These are phyloP conservation scores for Coprinopsis sp. DNA, from an alignment of 768 basidiomycete genomes.

Conservation along the genomic window DNA sequence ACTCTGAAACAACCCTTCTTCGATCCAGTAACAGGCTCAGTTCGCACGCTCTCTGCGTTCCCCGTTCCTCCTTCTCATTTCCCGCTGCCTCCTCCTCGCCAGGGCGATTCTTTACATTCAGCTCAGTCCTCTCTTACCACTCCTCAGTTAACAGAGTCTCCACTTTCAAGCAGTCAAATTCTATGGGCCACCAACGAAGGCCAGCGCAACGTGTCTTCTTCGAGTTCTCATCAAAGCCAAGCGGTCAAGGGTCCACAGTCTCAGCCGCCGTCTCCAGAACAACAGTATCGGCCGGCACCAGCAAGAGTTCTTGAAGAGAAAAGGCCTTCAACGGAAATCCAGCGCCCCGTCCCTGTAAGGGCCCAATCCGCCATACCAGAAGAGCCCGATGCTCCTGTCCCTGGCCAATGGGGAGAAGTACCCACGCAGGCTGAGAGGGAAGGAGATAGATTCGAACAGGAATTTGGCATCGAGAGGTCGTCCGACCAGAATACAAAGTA, in stretches of 20 bases:
- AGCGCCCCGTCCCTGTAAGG: conserved; percentile 2
- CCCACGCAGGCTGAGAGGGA: neutral
- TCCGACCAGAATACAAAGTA: neutral
- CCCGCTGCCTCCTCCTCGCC: conserved; percentile 49
- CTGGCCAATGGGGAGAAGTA: conserved; percentile 1
- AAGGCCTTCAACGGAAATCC: neutral
- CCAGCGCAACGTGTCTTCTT: neutral
- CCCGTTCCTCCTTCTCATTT: conserved; percentile 70
- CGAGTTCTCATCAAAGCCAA: neutral
- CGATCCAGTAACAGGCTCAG: conserved; percentile 44
- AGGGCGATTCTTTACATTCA: conserved; percentile 17
- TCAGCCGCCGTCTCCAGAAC: conserved; percentile 5
- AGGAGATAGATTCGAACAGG: neutral
- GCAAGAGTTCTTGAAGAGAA: neutral
- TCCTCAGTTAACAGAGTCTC: conserved; percentile 5
- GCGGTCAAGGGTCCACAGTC: neutral
- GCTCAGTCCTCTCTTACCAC: conserved; percentile 4
- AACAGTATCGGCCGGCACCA: conserved; percentile 1
- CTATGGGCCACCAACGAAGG: conserved; percentile 1
- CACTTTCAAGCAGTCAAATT: conserved; percentile 6
- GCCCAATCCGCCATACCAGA: neutral
- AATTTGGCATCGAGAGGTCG: conserved; percentile 1
- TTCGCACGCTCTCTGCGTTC: conserved; percentile 70
- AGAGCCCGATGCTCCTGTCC: neutral
- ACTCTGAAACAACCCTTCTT: conserved; percentile 30